Conservation (phyloP, 306 rosid genomes). For the Quercus gilva region DNA sequence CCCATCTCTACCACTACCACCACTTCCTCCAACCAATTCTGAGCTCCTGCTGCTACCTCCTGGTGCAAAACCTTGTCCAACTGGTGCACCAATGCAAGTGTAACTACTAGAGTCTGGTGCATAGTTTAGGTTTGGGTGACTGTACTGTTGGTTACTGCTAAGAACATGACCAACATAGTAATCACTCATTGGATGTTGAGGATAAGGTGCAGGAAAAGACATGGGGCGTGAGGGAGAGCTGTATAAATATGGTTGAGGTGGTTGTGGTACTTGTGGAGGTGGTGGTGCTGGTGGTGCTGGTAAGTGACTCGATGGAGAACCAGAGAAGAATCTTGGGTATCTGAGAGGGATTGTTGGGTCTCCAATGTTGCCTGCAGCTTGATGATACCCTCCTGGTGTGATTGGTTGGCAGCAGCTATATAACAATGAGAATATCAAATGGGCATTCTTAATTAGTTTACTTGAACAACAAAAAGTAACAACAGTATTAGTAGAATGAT, state of each 20-base stretch:
- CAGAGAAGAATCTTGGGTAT: slow-evolving; percentile 70
- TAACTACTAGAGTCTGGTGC: slow-evolving; percentile 31
- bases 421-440: background rate
- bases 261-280: slow-evolving; percentile 27
- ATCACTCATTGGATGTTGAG: slow-evolving; percentile 48
- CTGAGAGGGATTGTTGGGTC: slow-evolving; percentile 67
- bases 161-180: slow-evolving; percentile 76
- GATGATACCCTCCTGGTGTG: slow-evolving; percentile 51
- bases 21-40: slow-evolving; percentile 4
- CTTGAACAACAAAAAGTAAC: background rate
- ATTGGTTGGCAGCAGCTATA: slow-evolving; percentile 75
- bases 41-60: slow-evolving; percentile 19
- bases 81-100: slow-evolving; percentile 91
- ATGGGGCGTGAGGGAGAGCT: slow-evolving; percentile 51
- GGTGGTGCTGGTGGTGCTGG: slow-evolving; percentile 30
- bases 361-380: slow-evolving; percentile 32
- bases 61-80: slow-evolving; percentile 46
- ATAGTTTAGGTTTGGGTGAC: slow-evolving; percentile 33
- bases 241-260: slow-evolving; percentile 48
- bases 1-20: slow-evolving; percentile 45
- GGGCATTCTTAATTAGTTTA: background rate
- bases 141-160: slow-evolving; percentile 28
- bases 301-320: slow-evolving; percentile 39
- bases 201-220: slow-evolving; percentile 45
- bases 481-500: background rate